phyloP scores from a whole-genome alignment of 345 rosid species.

The Bruguiera parviflora region DNA sequence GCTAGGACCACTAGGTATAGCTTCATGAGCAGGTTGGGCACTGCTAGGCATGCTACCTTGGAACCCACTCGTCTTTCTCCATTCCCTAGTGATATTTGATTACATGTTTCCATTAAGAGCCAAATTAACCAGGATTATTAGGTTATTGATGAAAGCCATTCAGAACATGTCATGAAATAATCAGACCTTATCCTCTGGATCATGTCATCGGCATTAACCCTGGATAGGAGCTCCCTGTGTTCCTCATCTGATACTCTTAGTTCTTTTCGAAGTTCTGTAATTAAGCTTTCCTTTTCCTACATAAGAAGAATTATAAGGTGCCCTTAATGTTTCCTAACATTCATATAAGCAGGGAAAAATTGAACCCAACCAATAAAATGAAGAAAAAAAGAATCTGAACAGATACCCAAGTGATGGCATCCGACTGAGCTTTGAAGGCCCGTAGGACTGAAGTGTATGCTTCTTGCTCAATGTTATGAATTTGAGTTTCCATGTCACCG shows the following conservation, averaged over 20 bases:
- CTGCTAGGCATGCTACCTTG: conserved; percentile 60
- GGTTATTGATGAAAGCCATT: conserved; percentile 12
- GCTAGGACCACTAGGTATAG: conserved; percentile 82
- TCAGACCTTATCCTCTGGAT: conserved; percentile 78
- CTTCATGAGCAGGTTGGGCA: conserved; percentile 61
- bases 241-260: conserved; percentile 95
- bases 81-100: conserved; percentile 57
- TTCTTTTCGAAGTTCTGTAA: conserved; percentile 94
- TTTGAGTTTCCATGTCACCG: conserved; percentile 84
- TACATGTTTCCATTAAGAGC: conserved; percentile 21
- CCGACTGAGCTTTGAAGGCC: conserved; percentile 97
- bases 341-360: not conserved
- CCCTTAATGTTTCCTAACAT: not conserved
- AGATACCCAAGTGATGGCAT: conserved; percentile 95
- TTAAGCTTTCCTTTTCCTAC: conserved; percentile 93
- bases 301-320: not conserved
- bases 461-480: conserved; percentile 88
- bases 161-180: conserved; percentile 19
- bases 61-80: conserved; percentile 74
- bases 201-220: conserved; percentile 85
- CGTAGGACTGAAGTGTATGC: conserved; percentile 83
- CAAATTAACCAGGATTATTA: conserved; percentile 21
- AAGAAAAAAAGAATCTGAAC: not conserved
- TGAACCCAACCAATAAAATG: not conserved
- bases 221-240: conserved; percentile 76